phyloP scores from a whole-genome alignment of 2,329 filamentous ascomycete genomes.

The Diaporthe ilicicola region DNA sequence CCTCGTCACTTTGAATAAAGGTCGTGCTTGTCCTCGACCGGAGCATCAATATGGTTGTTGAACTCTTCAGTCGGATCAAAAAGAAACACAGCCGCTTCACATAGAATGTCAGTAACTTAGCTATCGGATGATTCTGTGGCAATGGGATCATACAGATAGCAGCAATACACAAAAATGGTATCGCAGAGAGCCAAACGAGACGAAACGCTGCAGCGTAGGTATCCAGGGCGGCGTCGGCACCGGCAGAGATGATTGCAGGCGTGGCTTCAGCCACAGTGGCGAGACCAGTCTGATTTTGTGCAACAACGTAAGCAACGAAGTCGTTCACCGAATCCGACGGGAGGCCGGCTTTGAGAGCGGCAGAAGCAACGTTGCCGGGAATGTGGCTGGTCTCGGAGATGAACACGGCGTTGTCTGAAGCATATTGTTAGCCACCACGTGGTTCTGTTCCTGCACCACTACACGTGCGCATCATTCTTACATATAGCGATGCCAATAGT shows the following conservation, averaged over 20 bases:
- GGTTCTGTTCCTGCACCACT: neutral
- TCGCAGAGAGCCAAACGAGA: conserved; percentile 44
- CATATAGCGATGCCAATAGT: conserved; percentile 58
- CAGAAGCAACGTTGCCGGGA: conserved; percentile 43
- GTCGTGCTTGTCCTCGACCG: conserved; percentile 38
- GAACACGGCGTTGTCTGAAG: conserved; percentile 39
- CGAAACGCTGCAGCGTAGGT: conserved; percentile 44
- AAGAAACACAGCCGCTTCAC: conserved; percentile 39
- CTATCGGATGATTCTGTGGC: neutral
- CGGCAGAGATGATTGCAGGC: conserved; percentile 41
- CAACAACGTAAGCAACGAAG: conserved; percentile 41
- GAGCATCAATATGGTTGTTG: conserved; percentile 48
- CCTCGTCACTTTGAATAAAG: neutral
- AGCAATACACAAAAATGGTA: conserved; percentile 35
- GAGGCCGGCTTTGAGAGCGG: conserved; percentile 43
- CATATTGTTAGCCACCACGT: neutral
- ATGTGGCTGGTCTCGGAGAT: conserved; percentile 40
- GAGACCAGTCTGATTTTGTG: conserved; percentile 40
- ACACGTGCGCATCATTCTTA: conserved; percentile 12
- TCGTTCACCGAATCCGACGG: conserved; percentile 34
- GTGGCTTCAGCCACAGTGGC: conserved; percentile 41
- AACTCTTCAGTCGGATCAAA: conserved; percentile 47
- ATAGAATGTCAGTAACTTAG: neutral
- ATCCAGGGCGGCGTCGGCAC: conserved; percentile 37
- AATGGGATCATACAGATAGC: conserved; percentile 38